A percentile compares a stretch with the other conserved stretches of the same genome.
Evolutionary conservation across 2,329 filamentous ascomycete species (phyloP).

Genomic region (Coniochaeta hoffmannii): DNA sequence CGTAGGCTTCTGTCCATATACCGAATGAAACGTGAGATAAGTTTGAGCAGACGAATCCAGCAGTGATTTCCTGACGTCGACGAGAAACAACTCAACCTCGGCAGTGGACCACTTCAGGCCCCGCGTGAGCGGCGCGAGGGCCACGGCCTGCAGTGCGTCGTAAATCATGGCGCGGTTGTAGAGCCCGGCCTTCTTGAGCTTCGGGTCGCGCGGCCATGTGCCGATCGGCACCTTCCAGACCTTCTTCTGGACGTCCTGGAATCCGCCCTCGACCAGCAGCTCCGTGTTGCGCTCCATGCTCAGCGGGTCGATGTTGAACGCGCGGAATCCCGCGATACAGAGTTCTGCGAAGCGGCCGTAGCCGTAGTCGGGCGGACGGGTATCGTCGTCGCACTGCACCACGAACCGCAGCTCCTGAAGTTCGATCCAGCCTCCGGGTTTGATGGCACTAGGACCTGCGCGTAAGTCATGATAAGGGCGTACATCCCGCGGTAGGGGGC

Average conservation of each 20-base stretch:
- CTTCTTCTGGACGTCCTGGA: constrained; percentile 28
- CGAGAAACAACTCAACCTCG: constrained; percentile 35
- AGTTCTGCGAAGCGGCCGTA: constrained; percentile 17
- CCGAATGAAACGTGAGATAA: constrained; percentile 31
- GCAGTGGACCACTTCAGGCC: constrained; percentile 31
- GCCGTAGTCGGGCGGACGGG: constrained; percentile 20
- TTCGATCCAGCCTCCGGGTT: constrained; percentile 22
- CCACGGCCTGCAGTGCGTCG: constrained; percentile 30
- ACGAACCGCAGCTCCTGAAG: constrained; percentile 20
- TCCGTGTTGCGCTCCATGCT: constrained; percentile 12
- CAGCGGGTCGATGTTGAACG: constrained; percentile 23
- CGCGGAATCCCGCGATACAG: constrained; percentile 14
- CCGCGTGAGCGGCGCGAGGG: constrained; percentile 29
- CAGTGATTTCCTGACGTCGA: constrained; percentile 32
- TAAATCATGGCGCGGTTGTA: constrained; percentile 17
- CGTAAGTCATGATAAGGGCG: background rate
- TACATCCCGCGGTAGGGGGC: constrained; percentile 11
- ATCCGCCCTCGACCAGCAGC: constrained; percentile 26
- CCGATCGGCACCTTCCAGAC: constrained; percentile 38
- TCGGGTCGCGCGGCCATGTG: constrained; percentile 37
- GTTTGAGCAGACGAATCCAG: constrained; percentile 26
- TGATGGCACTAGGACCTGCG: constrained; percentile 7
- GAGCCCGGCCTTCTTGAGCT: constrained; percentile 16
- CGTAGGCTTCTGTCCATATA: constrained; percentile 32
- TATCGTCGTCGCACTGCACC: constrained; percentile 18